Evolutionary conservation across 768 basidiomycete genomes (phyloP), one percentile per base, ranked within the genome.

Genomic region (Mycena filopes): DNA sequence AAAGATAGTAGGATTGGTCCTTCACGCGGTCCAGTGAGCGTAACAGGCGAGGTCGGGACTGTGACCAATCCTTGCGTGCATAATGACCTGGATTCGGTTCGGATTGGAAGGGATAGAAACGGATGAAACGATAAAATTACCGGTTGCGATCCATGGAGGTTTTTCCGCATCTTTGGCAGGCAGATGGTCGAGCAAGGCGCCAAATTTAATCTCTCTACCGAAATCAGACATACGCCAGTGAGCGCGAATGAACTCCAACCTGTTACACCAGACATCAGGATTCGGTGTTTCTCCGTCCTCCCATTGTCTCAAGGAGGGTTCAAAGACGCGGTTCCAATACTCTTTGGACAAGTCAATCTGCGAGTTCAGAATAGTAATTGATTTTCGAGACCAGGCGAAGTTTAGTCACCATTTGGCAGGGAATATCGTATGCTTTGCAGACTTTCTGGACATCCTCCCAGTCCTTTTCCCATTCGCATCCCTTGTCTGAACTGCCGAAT

Each of bases 401-500:
- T 28, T 11, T 42, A 56, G 25, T 54, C 63, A 94, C 94, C 86
- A 95, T 82, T 70, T 82, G 77, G 69, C 88, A 89, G n/a, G 92
- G 89, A 40, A 95, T 85, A 60, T 86, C 92, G 25, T 91, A 83
- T 70, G 85, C 80, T 54, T 79, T 84, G 73, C 95, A 95, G 15
- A 98, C 93, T 20, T 81, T 79, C 71, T 90, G 90, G 1, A 98
- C 96, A 74, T 97, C 95, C 65, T 91, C 87, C 92, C 93, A 98
- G 71, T 98, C 96, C 63, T 89, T 91, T 78, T 98, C 91, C 96
- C 96, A 99, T 75, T 96, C 94, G 70, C 96, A 99, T 4, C 93
- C 92, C n/a, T 81, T 83, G 72, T 92, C 92, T 0, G 88, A 65
- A 38, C 28, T 85, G 20, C 87, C 90, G 26, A 83, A 87, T 77